Conservation (phyloP, 1,284 basidiomycete genomes). For the Ustilago curta region DNA sequence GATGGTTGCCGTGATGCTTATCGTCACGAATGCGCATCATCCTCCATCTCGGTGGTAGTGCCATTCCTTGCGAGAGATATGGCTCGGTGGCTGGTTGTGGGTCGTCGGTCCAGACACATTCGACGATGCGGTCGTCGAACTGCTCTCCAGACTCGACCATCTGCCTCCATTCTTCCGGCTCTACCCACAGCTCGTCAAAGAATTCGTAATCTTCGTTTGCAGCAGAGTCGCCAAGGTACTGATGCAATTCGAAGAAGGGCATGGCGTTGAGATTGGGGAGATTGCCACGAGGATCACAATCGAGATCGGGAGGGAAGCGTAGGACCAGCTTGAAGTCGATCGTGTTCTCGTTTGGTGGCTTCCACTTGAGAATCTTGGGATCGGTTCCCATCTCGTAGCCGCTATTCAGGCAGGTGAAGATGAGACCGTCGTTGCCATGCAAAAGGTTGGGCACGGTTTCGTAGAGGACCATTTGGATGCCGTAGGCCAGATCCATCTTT, state of each 20-base stretch:
- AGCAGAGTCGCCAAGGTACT: slow-evolving; percentile 72
- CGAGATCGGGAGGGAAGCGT: slow-evolving; percentile 80
- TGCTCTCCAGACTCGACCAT: slow-evolving; percentile 88
- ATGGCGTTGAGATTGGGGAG: slow-evolving; percentile 83
- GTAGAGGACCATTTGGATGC: slow-evolving; percentile 84
- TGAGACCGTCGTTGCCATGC: slow-evolving; percentile 95
- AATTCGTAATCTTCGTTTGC: slow-evolving; percentile 76
- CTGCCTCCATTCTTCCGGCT: slow-evolving; percentile 92
- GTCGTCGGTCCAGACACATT: slow-evolving; percentile 85
- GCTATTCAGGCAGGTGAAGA: slow-evolving; percentile 91
- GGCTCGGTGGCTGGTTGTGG: slow-evolving; percentile 56
- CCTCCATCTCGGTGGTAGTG: slow-evolving; percentile 61
- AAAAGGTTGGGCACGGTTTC: slow-evolving; percentile 87
- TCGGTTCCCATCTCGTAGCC: slow-evolving; percentile 92
- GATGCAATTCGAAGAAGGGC: slow-evolving; percentile 85
- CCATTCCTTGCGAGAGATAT: slow-evolving; percentile 24
- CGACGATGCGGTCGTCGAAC: slow-evolving; percentile 90
- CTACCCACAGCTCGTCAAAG: slow-evolving; percentile 87
- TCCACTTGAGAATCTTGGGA: slow-evolving; percentile 91
- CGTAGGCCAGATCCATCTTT: slow-evolving; percentile 88
- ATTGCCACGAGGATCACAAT: slow-evolving; percentile 60
- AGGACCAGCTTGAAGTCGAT: slow-evolving; percentile 96
- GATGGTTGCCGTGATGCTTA: slow-evolving; percentile 66
- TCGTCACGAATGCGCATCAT: slow-evolving; percentile 66
- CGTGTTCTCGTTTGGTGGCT: slow-evolving; percentile 96